phyloP scores from a whole-genome alignment of 257 asterid genomes.

The Henckelia pumila region DNA sequence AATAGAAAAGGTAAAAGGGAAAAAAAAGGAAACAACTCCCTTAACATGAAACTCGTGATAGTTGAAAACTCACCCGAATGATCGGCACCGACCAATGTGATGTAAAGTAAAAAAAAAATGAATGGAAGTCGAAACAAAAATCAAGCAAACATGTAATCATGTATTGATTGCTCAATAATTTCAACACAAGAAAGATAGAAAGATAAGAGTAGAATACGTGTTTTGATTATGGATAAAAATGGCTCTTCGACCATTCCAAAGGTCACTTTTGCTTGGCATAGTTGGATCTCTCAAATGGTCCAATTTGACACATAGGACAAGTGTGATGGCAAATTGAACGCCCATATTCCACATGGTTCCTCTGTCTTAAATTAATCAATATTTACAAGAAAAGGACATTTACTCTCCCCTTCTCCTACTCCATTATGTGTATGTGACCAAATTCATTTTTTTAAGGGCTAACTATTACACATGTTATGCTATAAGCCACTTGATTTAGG shows the following conservation, averaged over 20 bases:
- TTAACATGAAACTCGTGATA: background rate
- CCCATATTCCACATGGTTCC: conserved; percentile 23
- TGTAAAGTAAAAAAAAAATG: no score
- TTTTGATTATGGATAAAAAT: conserved; percentile 19
- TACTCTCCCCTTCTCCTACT: background rate
- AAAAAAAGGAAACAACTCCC: no score
- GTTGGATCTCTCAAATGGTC: conserved; percentile 26
- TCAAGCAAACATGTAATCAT: background rate
- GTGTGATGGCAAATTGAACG: background rate
- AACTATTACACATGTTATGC: background rate
- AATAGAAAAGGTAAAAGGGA: no score
- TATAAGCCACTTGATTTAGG: background rate
- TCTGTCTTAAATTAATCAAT: background rate
- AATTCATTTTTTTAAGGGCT: no score
- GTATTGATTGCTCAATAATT: conserved; percentile 29
- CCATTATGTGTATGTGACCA: background rate
- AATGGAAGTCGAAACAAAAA: background rate
- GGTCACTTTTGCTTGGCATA: conserved; percentile 30
- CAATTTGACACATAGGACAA: conserved; percentile 16
- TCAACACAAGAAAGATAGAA: background rate
- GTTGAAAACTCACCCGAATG: background rate
- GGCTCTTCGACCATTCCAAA: conserved; percentile 33
- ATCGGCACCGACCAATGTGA: background rate
- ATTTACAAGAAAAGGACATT: background rate
- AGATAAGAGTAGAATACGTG: background rate